phyloP scores from a whole-genome alignment of 1,284 basidiomycete genomes.

The Tilletia indica region DNA sequence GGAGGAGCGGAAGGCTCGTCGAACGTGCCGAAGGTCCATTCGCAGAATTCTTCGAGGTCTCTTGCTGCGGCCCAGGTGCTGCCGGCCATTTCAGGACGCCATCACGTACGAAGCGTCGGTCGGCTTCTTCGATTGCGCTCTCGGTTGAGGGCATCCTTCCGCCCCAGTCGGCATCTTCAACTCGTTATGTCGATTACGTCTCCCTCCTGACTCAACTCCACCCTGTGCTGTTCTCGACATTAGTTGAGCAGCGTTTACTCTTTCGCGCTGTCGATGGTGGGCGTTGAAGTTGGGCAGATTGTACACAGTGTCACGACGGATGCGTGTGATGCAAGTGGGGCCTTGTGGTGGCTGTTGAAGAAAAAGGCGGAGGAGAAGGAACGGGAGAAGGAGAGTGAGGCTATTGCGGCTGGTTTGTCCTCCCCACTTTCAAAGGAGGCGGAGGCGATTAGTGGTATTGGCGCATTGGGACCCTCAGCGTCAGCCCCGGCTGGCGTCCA shows the following conservation, averaged over 20 bases:
- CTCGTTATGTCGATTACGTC: not conserved
- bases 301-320: conserved; percentile 85
- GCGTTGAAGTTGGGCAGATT: conserved; percentile 90
- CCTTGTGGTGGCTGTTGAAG: conserved; percentile 94
- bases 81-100: conserved; percentile 72
- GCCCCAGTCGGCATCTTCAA: not conserved
- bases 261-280: conserved; percentile 72
- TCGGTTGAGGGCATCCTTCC: conserved; percentile 39
- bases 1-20: too few relatives aligned
- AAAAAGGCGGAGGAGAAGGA: conserved; percentile 70
- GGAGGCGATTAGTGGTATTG: not conserved
- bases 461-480: not conserved
- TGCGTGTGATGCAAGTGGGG: conserved; percentile 87
- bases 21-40: not conserved
- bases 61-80: not conserved
- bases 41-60: conserved; percentile 11
- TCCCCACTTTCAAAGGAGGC: not conserved
- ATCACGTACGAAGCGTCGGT: conserved; percentile 87
- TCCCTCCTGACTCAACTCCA: conserved; percentile 61
- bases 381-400: conserved; percentile 44
- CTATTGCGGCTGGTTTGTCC: conserved; percentile 15
- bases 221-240: conserved; percentile 78
- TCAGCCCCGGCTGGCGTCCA: not conserved
- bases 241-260: conserved; percentile 73
- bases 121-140: conserved; percentile 62